Evolutionary conservation across 768 basidiomycete species (phyloP).

Genomic region (Glaciozyma antarctica): DNA sequence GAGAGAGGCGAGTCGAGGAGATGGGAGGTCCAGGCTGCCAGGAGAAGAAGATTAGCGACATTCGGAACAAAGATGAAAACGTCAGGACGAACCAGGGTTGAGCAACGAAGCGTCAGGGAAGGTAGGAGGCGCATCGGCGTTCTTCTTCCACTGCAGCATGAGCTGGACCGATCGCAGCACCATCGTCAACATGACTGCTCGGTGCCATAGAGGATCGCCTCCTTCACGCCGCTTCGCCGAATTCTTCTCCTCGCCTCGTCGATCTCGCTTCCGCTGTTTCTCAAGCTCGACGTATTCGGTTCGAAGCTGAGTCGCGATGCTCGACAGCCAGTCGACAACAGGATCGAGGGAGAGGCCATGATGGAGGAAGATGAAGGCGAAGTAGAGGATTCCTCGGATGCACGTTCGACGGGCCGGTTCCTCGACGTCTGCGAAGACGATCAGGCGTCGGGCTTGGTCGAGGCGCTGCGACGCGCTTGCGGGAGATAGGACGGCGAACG

Average conservation of each 20-base stretch:
- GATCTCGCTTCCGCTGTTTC: conserved; percentile 31
- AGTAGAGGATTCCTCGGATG: conserved; percentile 64
- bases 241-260: conserved; percentile 4
- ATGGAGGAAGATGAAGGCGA: conserved; percentile 55
- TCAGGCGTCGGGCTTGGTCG: conserved; percentile 56
- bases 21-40: conserved; percentile 49
- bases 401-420: conserved; percentile 56
- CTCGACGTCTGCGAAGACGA: conserved; percentile 59
- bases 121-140: conserved; percentile 19
- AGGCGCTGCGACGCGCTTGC: conserved; percentile 48
- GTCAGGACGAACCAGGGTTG: conserved; percentile 43
- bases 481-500: conserved; percentile 61
- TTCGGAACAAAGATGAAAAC: no score
- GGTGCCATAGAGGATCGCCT: conserved; percentile 31
- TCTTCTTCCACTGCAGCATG: conserved; percentile 42
- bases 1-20: conserved; percentile 46
- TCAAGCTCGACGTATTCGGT: conserved; percentile 47
- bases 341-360: conserved; percentile 48
- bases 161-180: conserved; percentile 53
- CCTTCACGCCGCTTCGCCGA: neutral
- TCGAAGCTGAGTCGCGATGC: conserved; percentile 51
- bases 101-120: conserved; percentile 41
- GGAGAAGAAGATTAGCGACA: no score
- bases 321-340: conserved; percentile 56
- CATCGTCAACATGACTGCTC: conserved; percentile 42